Base-by-base conservation (phyloP, 2,329 filamentous ascomycete species). In the Aspergillus sp. region DNA sequence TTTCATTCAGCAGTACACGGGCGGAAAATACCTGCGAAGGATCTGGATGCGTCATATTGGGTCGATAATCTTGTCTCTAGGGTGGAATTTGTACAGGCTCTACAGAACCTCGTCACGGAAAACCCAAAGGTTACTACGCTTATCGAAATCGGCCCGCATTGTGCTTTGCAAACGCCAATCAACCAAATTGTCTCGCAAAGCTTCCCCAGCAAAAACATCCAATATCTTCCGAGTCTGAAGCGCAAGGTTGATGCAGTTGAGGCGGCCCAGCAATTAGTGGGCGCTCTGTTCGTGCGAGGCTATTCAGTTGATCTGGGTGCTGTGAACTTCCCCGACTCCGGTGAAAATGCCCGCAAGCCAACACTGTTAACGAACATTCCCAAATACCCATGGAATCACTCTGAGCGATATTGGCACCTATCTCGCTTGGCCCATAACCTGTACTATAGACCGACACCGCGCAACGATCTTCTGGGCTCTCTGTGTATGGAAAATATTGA, bases 371-470 rank as follows among this genome's bases (percentile, higher is more conserved):
- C 57, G 2, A 69, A 73, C 36, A 57, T 80, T 0, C 82, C 82
- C 1, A 58, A 66, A 0, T 85, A 84, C 57, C 74, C 77, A 0
- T 84, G 82, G 79, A 78, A 84, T 49, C 81, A 83, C 63, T 73
- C 75, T 1, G 73, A 75, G 26, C 58, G 64, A 1, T 73, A 79
- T 61, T 82, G 78, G 71, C 72, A 77, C 22, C 78, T 82, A 59
- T 78, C 79, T 16, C 73, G 80, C 4, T 64, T 81, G 5, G 70
- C 72, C 1, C 62, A 70, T 2, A 78, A 69, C 49, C 61, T 66
- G 11, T 52, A 42, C 2, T 26, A 52, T 20, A 59, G 67, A 51
- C 62, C 62, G 24, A 63, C 64, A 18, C 56, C 62, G 1, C 69
- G 67, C 11, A 70, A 70, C 49, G 70, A 73, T 56, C 55, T 72